A percentile compares a stretch with the other conserved stretches of the same genome.
Evolutionary conservation across 2,329 filamentous ascomycete species (phyloP).

Genomic region (Trichoderma oligosporum): DNA sequence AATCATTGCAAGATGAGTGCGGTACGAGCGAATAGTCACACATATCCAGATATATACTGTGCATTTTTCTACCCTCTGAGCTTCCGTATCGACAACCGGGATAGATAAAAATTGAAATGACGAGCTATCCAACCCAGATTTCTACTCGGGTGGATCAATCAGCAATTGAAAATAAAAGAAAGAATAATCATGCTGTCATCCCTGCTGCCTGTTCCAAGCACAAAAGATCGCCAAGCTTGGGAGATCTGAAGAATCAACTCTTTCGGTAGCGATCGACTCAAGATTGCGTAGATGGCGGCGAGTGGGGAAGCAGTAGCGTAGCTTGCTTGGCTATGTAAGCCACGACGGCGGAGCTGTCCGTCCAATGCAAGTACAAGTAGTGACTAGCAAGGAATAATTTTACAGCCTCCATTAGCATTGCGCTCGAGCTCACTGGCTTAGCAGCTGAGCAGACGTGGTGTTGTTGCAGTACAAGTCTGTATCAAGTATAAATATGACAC

Average conservation of each 20-base stretch:
- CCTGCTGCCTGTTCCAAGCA: neutral
- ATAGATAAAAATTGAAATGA: neutral
- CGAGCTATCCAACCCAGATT: neutral
- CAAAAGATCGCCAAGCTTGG: conserved; percentile 2
- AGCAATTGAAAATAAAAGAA: neutral
- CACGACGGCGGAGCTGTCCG: neutral
- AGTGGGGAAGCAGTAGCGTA: neutral
- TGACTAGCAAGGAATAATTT: too few relatives aligned
- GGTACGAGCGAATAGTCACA: neutral
- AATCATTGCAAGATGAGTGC: neutral
- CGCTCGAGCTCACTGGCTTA: too few relatives aligned
- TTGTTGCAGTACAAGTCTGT: too few relatives aligned
- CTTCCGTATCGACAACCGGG: neutral
- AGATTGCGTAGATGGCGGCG: conserved; percentile 16
- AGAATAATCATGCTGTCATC: neutral
- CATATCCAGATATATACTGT: neutral
- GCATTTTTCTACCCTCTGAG: neutral
- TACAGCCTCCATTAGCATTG: too few relatives aligned
- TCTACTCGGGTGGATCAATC: neutral
- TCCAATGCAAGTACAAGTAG: too few relatives aligned
- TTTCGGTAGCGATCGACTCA: conserved; percentile 1
- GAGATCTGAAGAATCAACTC: neutral
- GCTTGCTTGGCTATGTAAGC: conserved; percentile 9
- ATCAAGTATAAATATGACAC: too few relatives aligned
- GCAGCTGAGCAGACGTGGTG: too few relatives aligned